Evolutionary conservation across 495 filamentous ascomycete genomes (phyloP), one percentile per base, ranked within the genome.

Genomic region (Xylaria longipes): DNA sequence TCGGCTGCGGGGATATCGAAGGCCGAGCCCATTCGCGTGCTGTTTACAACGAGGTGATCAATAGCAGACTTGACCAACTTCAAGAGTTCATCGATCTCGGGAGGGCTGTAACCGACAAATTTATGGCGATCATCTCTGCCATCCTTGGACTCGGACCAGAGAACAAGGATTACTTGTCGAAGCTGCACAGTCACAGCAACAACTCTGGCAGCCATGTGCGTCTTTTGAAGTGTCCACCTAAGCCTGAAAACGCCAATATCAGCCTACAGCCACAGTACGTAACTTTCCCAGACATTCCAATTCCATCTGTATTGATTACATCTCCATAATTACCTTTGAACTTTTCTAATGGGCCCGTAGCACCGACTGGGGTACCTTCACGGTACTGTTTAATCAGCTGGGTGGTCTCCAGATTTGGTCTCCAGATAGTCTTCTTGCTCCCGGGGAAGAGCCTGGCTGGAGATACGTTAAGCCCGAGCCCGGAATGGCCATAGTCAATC

Each of bases 31-130:
- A 56, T 56, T 56, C 50, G 15, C 50, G 50, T 25, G 50, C 50
- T 29, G 25, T 56, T 56, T 56, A 56, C 50, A 56, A 56, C 27
- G 50, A 56, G 22, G 50, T 56, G 50, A 56, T 56, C 25, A 56
- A 56, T 5, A 15, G 50, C 50, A 27, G 50, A 29, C 4, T 56
- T 4, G 50, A 56, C 0, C 50, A 56, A 0, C 50, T 56, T 56
- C 50, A 56, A 46, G 43, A 46, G 4, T 46, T 46, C 5, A 46
- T 46, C 17, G 43, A 46, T n/a, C 43, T 46, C 17, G 43, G 43
- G 15, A 46, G 43, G 17, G 12, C 12, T n/a, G 43, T 46, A 5
- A 46, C 43, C 43, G 43, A 46, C 43, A 46, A 46, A n/a, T 46
- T 46, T 17, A 1, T 46, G 17, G 43, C 43, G 15, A n/a, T 46